phyloP scores from a whole-genome alignment of 148 eudicot species.

The Chenopodium formosanum region DNA sequence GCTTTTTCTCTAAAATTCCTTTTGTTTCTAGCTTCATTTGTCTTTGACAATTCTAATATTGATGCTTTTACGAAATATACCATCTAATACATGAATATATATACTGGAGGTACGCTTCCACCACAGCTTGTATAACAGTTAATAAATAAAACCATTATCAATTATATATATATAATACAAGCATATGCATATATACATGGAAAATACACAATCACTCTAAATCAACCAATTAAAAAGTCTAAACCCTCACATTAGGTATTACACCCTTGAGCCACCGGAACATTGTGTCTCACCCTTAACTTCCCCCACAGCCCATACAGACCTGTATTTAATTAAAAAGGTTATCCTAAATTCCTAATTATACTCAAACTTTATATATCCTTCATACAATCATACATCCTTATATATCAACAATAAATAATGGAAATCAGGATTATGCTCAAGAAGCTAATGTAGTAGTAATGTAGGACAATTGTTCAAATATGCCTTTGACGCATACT shows the following conservation, averaged over 20 bases:
- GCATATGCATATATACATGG: not conserved
- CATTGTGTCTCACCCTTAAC: not conserved
- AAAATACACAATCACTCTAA: not conserved
- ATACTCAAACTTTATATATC: not conserved
- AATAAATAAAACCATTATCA: no score
- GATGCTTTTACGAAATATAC: not conserved
- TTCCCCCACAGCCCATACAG: not conserved
- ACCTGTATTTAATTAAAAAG: no score
- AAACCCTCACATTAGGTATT: not conserved
- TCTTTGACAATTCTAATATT: not conserved
- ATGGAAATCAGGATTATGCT: not conserved
- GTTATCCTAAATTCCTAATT: not conserved
- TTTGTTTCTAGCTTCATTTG: not conserved
- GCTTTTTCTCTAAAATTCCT: not conserved
- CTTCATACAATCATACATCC: not conserved
- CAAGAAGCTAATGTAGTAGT: not conserved
- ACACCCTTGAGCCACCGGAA: not conserved
- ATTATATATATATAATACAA: no score
- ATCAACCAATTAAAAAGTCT: not conserved
- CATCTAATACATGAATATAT: not conserved
- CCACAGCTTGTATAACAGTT: not conserved
- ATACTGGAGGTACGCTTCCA: not conserved
- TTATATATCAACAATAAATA: no score
- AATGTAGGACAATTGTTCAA: not conserved
- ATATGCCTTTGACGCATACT: not conserved